Base-by-base conservation (phyloP, 371 early-diverging fungal genomes). In the Basidiobolus meristosporus region DNA sequence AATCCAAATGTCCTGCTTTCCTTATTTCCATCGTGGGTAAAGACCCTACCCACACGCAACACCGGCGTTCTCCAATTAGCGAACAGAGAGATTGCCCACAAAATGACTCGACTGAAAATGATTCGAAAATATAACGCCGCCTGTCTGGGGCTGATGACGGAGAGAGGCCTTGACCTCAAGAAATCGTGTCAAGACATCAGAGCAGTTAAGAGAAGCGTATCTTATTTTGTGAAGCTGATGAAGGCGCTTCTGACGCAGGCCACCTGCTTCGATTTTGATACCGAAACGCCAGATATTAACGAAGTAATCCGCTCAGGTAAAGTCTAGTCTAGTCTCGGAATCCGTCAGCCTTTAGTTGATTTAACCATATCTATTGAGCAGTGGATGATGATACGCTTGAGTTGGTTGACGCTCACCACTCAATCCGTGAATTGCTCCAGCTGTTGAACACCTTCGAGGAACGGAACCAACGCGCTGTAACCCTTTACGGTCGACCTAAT, bases 401-500 rank as follows among this genome's bases (percentile, higher is more conserved):
- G n/a, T n/a, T 34, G 14, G 12, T n/a, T 34, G 18, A n/a, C 34
- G 18, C 34, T 34, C 4, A 18, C 14, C 16, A 18, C n/a, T n/a
- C n/a, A n/a, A n/a, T n/a, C n/a, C n/a, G n/a, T n/a, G n/a, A n/a
- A n/a, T n/a, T n/a, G n/a, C n/a, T n/a, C n/a, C n/a, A 34, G 12
- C 16, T 16, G 14, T 12, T 34, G 12, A 5, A 34, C 14, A 34
- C 14, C 16, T 34, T 34, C 12, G 18, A 34, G 7, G 7, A 34
- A 7, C 14, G 4, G 6, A 34, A 34, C 18, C 5, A 5, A 34
- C 4, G 12, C 34, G 12, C 18, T 4, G 14, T 34, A 34, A 14
- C 14, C 14, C 16, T 34, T 0, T 59, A 69, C 36, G 64, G 65
- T 1, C 60, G 48, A 1, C 73, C 71, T 3, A 53, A 63, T 3